These are phyloP conservation scores for Candida tunisiensis DNA, from an alignment of 1,139 yeast species.

Conservation along the genomic window DNA sequence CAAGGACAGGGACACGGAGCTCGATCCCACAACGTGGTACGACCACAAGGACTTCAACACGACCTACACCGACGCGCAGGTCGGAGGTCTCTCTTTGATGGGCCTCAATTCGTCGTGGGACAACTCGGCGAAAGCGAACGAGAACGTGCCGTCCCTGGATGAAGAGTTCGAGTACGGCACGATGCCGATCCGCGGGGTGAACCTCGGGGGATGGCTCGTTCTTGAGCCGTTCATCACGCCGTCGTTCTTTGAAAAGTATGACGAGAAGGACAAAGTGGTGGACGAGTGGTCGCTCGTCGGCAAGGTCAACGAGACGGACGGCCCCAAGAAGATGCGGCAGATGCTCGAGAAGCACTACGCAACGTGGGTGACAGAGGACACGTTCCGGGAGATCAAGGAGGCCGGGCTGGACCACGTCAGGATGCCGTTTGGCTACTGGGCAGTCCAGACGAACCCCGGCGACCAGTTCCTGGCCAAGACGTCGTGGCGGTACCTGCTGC, in stretches of 20 bases:
- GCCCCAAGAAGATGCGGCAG: constrained; percentile 24
- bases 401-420: constrained; percentile 73
- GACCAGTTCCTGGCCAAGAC: constrained; percentile 72
- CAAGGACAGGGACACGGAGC: constrained; percentile 11
- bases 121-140: constrained; percentile 13
- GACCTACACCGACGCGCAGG: constrained; percentile 19
- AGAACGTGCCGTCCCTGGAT: constrained; percentile 13
- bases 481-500: constrained; percentile 51
- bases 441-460: constrained; percentile 37
- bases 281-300: constrained; percentile 26
- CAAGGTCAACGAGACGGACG: constrained; percentile 24
- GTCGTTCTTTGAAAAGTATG: constrained; percentile 41
- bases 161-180: constrained; percentile 27
- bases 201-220: constrained; percentile 85
- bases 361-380: constrained; percentile 56
- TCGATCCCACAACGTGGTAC: constrained; percentile 19
- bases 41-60: constrained; percentile 18
- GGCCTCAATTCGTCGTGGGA: constrained; percentile 19
- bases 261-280: constrained; percentile 13
- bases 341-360: constrained; percentile 50
- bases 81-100: constrained; percentile 21
- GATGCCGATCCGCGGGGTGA: constrained; percentile 54
- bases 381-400: constrained; percentile 42
- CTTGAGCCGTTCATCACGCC: constrained; percentile 77
- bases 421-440: constrained; percentile 91